These are phyloP conservation scores for Aspergillus unguis DNA, from an alignment of 2,329 filamentous ascomycete species.

Conservation along the genomic window DNA sequence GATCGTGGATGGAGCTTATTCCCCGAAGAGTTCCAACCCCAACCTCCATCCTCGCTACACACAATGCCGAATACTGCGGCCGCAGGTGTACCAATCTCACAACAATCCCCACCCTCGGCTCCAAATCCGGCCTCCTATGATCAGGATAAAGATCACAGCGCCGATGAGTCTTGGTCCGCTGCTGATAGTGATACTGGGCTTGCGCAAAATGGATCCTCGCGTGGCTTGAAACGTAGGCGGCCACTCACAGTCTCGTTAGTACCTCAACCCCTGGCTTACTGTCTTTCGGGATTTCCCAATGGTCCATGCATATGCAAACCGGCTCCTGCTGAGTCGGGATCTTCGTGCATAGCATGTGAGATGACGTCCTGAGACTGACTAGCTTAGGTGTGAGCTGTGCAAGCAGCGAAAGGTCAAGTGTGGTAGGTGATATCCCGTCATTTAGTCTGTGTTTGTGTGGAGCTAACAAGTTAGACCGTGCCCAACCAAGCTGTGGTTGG, in stretches of 20 bases:
- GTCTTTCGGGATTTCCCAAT: neutral
- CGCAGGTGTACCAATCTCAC: conserved; percentile 16
- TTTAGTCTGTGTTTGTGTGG: neutral
- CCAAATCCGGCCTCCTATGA: conserved; percentile 18
- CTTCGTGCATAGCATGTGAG: neutral
- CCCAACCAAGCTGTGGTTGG: conserved; percentile 65
- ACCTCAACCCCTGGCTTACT: neutral
- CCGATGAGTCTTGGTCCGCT: conserved; percentile 35
- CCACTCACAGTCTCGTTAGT: conserved; percentile 40
- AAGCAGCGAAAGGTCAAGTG: conserved; percentile 47
- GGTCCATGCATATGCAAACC: neutral
- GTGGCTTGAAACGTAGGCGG: conserved; percentile 36
- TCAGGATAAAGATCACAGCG: conserved; percentile 30
- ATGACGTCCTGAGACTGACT: conserved; percentile 19
- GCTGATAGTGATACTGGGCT: conserved; percentile 32
- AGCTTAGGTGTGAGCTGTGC: conserved; percentile 41
- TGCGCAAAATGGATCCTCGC: conserved; percentile 28
- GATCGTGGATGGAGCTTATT: conserved; percentile 15
- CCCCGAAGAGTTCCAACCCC: conserved; percentile 16
- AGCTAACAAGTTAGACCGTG: conserved; percentile 40
- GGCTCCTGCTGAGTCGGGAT: neutral
- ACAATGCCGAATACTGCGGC: conserved; percentile 34
- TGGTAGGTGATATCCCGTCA: conserved; percentile 30
- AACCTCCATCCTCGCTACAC: conserved; percentile 29
- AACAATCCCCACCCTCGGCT: conserved; percentile 22